Percentiles rank a stretch among this genome's conserved stretches.
Conservation (phyloP, 129 eudicot genomes). For the Flaveria linearis region DNA sequence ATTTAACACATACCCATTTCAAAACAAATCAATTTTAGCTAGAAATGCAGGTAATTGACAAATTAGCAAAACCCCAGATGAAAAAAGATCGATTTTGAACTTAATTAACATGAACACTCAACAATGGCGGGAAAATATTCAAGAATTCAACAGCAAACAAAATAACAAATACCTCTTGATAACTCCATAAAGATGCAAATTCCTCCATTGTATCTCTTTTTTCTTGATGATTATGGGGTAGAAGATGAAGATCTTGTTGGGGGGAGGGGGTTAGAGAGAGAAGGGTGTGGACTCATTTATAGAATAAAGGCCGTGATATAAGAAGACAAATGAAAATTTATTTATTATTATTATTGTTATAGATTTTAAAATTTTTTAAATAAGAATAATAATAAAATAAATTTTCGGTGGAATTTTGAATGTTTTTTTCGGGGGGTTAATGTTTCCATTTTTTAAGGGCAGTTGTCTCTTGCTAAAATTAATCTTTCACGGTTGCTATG, state of each 20-base stretch:
- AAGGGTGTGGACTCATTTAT: conserved; percentile 43
- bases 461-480: conserved; percentile 38
- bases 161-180: conserved; percentile 56
- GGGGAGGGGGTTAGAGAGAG: conserved; percentile 36
- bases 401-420: conserved; percentile 29
- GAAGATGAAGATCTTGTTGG: conserved; percentile 26
- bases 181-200: conserved; percentile 63
- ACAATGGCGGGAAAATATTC: conserved; percentile 7
- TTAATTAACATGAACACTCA: conserved; percentile 9
- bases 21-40: conserved; percentile 4
- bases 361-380: too few relatives aligned
- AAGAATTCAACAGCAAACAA: conserved; percentile 20
- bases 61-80: conserved; percentile 10
- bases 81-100: conserved; percentile 7
- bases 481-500: conserved; percentile 23
- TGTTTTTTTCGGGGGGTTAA: too few relatives aligned
- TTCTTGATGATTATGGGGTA: conserved; percentile 11
- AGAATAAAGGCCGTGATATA: conserved; percentile 35
- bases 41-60: conserved; percentile 25
- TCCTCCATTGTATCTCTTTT: conserved; percentile 51
- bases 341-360: neutral
- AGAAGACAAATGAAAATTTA: conserved; percentile 33
- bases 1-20: conserved; percentile 21
- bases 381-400: neutral
- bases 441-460: conserved; percentile 31